phyloP scores from a whole-genome alignment of 2,329 filamentous ascomycete genomes.

The Pseudopyrenochaeta lycopersici region DNA sequence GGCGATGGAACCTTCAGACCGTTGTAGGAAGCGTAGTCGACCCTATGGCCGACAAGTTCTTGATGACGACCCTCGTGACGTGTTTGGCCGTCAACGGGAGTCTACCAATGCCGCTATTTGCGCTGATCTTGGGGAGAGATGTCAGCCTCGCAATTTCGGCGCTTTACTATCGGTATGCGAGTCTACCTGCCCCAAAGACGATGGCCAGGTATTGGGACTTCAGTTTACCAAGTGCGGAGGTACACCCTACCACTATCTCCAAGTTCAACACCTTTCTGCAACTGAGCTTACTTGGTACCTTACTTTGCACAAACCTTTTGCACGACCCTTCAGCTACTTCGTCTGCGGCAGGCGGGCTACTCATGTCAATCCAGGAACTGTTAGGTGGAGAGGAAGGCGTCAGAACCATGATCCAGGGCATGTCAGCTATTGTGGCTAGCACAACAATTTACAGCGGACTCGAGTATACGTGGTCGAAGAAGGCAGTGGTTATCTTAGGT shows the following conservation, averaged over 20 bases:
- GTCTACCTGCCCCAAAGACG: slow-evolving; percentile 90
- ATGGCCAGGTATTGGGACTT: slow-evolving; percentile 97
- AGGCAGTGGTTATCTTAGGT: slow-evolving; percentile 86
- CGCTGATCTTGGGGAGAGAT: slow-evolving; percentile 90
- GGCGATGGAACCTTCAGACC: slow-evolving; percentile 86
- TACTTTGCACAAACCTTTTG: slow-evolving; percentile 81
- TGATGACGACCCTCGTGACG: slow-evolving; percentile 93
- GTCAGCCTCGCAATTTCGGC: slow-evolving; percentile 83
- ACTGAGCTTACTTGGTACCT: slow-evolving; percentile 83
- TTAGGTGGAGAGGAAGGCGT: slow-evolving; percentile 46
- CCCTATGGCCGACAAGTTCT: slow-evolving; percentile 93
- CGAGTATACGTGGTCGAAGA: slow-evolving; percentile 89
- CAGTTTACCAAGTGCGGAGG: slow-evolving; percentile 85
- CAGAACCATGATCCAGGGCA: slow-evolving; percentile 43
- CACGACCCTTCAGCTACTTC: slow-evolving; percentile 64
- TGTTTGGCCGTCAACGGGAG: slow-evolving; percentile 84
- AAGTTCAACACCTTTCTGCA: slow-evolving; percentile 95
- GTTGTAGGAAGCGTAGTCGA: slow-evolving; percentile 90
- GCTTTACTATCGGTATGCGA: slow-evolving; percentile 96
- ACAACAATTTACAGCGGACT: slow-evolving; percentile 95
- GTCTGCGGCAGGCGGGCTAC: slow-evolving; percentile 44
- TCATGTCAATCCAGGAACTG: slow-evolving; percentile 33
- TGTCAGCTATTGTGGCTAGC: slow-evolving; percentile 81
- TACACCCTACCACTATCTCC: slow-evolving; percentile 82
- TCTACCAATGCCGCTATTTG: slow-evolving; percentile 85